Conservation (phyloP, 1,284 basidiomycete genomes). For the Amylostereum chailletii region DNA sequence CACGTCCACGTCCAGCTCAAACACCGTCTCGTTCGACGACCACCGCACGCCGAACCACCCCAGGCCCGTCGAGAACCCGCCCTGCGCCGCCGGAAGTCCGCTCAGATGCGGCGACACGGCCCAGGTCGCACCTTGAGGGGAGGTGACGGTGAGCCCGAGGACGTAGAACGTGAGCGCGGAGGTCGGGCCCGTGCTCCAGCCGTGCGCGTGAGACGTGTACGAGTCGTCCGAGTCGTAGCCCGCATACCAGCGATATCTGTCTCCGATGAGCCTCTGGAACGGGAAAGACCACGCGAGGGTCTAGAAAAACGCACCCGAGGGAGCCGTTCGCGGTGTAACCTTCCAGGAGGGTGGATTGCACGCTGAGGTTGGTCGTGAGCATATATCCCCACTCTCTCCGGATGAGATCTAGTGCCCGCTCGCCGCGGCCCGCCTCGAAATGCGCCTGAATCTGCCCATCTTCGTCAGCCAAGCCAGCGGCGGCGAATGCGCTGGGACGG, state of each 20-base stretch:
- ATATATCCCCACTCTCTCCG: slow-evolving; percentile 46
- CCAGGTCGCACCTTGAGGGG: slow-evolving; percentile 31
- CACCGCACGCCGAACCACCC: slow-evolving; percentile 33
- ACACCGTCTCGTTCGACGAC: slow-evolving; percentile 13
- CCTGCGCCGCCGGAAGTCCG: slow-evolving; percentile 29
- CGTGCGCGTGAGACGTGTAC: slow-evolving; percentile 36
- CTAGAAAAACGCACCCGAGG: slow-evolving; percentile 25
- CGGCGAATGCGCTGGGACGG: too few species aligned
- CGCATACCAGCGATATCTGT: slow-evolving; percentile 32
- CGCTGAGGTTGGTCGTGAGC: slow-evolving; percentile 40
- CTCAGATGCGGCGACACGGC: slow-evolving; percentile 32
- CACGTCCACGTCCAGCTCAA: slow-evolving; percentile 21
- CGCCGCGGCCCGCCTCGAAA: slow-evolving; percentile 37
- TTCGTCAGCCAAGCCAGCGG: too few species aligned
- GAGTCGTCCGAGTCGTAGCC: slow-evolving; percentile 41
- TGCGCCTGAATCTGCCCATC: slow-evolving; percentile 36
- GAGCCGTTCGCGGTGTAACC: slow-evolving; percentile 44
- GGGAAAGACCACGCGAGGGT: too few species aligned
- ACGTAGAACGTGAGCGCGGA: slow-evolving; percentile 34
- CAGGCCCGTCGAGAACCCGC: slow-evolving; percentile 32
- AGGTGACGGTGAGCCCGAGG: slow-evolving; percentile 31
- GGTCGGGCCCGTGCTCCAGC: slow-evolving; percentile 27
- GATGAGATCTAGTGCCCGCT: slow-evolving; percentile 38
- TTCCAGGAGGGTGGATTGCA: slow-evolving; percentile 42
- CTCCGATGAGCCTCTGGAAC: background rate